Percentiles rank a stretch among this genome's conserved stretches.
Evolutionary conservation across 345 rosid species (phyloP).

Genomic region (Acer campestre): DNA sequence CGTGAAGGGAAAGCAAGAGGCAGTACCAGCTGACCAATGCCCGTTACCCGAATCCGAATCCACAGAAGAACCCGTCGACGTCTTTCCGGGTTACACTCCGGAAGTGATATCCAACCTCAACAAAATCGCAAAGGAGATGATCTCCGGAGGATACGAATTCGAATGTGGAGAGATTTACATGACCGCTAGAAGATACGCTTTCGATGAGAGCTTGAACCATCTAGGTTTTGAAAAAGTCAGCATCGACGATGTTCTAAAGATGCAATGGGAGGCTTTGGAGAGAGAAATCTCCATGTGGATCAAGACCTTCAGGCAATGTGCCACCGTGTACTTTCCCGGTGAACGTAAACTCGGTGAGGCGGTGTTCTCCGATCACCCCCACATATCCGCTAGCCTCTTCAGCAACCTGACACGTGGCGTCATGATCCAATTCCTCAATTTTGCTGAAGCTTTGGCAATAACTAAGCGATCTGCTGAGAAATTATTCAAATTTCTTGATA

Average conservation of each 20-base stretch:
- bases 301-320: conserved; percentile 59
- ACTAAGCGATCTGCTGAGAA: conserved; percentile 71
- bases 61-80: neutral
- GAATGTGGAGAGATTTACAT: conserved; percentile 75
- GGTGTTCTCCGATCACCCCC: conserved; percentile 42
- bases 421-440: conserved; percentile 68
- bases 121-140: conserved; percentile 63
- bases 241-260: conserved; percentile 79
- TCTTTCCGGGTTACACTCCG: conserved; percentile 42
- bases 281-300: conserved; percentile 76
- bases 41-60: conserved; percentile 14
- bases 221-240: conserved; percentile 73
- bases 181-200: conserved; percentile 53
- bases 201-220: conserved; percentile 51
- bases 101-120: conserved; percentile 47
- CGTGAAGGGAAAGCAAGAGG: conserved; percentile 11
- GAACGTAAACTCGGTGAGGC: conserved; percentile 57
- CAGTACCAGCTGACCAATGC: conserved; percentile 7
- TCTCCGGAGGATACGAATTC: conserved; percentile 59
- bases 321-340: conserved; percentile 49
- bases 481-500: conserved; percentile 79
- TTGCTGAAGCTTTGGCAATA: conserved; percentile 77
- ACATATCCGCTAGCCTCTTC: conserved; percentile 43
- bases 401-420: conserved; percentile 50
- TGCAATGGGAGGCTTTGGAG: conserved; percentile 76